Evolutionary conservation across 768 basidiomycete species (phyloP), one percentile per base, ranked within the genome.

Genomic region (Suillus placidus): DNA sequence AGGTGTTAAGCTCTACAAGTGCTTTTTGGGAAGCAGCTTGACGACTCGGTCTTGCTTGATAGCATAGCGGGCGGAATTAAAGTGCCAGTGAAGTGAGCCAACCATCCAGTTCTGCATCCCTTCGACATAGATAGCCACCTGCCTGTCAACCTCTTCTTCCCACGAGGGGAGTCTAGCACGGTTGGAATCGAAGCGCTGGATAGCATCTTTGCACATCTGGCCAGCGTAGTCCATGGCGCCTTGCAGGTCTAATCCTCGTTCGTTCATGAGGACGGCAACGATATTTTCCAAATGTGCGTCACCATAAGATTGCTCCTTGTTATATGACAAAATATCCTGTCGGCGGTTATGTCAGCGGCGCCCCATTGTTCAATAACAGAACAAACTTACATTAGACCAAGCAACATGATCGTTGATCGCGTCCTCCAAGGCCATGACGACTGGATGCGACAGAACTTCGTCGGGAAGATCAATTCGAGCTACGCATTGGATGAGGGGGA

Each of bases 71-170:
- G 82, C 81, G 3, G 86, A 86, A 75, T 85, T 82, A 76, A 90
- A 90, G 72, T 87, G 88, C 90, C 90, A 92, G 66, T 89, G 85
- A 43, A 91, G 75, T 45, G 85, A 86, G 77, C 88, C 90, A 34
- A 88, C 84, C 67, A 90, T 88, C 89, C 88, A 90, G 66, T 87
- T 82, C 68, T 86, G 84, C 43, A 92, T 73, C 18, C 88, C 88
- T 52, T 82, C 75, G 45, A 91, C 79, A 65, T 91, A 92, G n/a
- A 77, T 74, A 16, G 72, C 72, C 38, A 90, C 88, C 74, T 87
- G 85, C 18, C 74, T 75, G 71, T 91, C 88, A 52, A 90, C 73
- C 47, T 86, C 83, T 1, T 81, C 77, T 6, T 84, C 85, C 88
- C 89, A 90, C 1, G 85, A 85, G 12, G 89, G 90, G 4, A 92